Conservation (phyloP, 495 filamentous ascomycete genomes). For the Penicillium bialowiezense region DNA sequence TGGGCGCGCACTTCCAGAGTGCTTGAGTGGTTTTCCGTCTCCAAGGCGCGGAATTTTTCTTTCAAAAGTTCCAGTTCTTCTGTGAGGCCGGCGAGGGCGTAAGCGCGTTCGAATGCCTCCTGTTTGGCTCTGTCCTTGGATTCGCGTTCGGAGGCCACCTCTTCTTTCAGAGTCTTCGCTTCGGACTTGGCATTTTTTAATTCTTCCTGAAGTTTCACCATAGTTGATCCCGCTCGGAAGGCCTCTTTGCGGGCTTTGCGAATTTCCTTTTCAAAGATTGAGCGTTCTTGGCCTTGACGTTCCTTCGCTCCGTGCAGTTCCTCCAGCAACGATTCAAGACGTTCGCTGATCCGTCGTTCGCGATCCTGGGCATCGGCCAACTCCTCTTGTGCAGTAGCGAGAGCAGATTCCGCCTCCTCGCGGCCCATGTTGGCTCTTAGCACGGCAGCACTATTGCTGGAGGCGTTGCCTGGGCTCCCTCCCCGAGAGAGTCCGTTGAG, state of each 20-base stretch:
- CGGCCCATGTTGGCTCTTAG: constrained; percentile 79
- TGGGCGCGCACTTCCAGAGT: constrained; percentile 30
- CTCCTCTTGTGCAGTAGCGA: constrained; percentile 57
- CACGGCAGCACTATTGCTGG: constrained; percentile 63
- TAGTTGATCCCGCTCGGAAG: constrained; percentile 72
- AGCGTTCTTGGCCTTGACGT: constrained; percentile 66
- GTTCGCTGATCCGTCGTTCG: constrained; percentile 71
- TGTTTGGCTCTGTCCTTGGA: constrained; percentile 60
- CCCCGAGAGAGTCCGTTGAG: constrained; percentile 70
- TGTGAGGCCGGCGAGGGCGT: constrained; percentile 68
- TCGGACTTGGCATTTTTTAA: constrained; percentile 64
- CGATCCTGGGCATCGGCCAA: constrained; percentile 69
- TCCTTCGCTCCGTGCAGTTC: constrained; percentile 73
- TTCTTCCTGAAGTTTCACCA: constrained; percentile 81
- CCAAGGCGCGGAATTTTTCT: constrained; percentile 60
- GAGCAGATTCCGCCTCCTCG: constrained; percentile 66
- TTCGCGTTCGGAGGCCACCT: constrained; percentile 49
- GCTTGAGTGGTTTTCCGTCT: constrained; percentile 53
- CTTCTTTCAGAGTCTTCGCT: constrained; percentile 50
- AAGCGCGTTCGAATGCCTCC: constrained; percentile 73
- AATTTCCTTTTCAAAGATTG: constrained; percentile 82
- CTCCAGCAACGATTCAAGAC: constrained; percentile 76
- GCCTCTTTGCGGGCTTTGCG: constrained; percentile 77
- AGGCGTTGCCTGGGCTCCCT: constrained; percentile 55
- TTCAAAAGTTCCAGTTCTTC: constrained; percentile 67